These are phyloP conservation scores for Zygosaccharomyces pseudobailii DNA, from an alignment of 1,139 yeast species.

Conservation along the genomic window DNA sequence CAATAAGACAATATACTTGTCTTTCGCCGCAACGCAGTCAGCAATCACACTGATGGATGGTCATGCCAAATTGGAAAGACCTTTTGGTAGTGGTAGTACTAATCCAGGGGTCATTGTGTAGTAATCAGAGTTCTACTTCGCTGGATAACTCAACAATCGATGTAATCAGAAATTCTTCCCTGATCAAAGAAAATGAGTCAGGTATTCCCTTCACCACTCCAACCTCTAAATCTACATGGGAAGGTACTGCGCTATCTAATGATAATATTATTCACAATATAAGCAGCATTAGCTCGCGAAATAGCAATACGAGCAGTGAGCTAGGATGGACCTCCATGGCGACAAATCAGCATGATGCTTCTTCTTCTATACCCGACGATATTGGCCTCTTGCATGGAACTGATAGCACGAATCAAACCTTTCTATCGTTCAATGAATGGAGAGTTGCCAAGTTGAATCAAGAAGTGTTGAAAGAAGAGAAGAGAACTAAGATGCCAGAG, in stretches of 20 bases:
- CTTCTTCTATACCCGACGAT: background rate
- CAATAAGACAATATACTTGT: background rate
- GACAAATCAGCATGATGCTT: background rate
- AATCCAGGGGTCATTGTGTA: background rate
- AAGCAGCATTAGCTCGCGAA: background rate
- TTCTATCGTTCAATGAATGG: conserved; percentile 87
- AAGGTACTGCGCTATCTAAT: background rate
- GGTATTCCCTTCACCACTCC: too few species aligned
- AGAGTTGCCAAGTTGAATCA: conserved; percentile 47
- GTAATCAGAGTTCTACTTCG: too few species aligned
- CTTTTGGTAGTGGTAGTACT: background rate
- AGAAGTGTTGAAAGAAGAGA: conserved; percentile 27
- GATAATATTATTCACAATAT: background rate
- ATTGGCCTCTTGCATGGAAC: background rate
- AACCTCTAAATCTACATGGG: too few species aligned
- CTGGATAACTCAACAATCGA: background rate
- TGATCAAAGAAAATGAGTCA: background rate
- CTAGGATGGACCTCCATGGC: background rate
- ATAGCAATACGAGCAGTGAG: background rate
- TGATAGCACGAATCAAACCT: conserved; percentile 38
- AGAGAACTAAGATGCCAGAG: conserved; percentile 14
- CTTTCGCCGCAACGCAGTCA: background rate
- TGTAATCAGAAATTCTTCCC: background rate
- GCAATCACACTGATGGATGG: background rate
- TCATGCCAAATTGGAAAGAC: background rate